Evolutionary conservation across 345 rosid genomes (phyloP).

Genomic region (Camelina laxa): DNA sequence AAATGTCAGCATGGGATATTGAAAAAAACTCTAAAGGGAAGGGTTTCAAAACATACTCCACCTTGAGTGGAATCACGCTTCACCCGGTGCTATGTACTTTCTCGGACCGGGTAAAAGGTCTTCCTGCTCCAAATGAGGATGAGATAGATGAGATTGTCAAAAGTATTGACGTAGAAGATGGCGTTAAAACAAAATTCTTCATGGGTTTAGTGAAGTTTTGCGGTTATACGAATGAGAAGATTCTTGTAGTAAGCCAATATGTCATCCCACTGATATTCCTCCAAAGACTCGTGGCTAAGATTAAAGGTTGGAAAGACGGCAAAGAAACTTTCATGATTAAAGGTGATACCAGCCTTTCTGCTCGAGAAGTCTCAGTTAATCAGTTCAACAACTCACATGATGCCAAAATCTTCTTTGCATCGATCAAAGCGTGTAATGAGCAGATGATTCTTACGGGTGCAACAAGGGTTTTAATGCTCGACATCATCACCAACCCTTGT

Average conservation of each 20-base stretch:
- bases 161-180: conserved; percentile 51
- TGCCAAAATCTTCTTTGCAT: conserved; percentile 72
- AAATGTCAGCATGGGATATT: conserved; percentile 49
- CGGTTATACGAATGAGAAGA: conserved; percentile 56
- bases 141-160: conserved; percentile 58
- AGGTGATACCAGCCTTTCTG: conserved; percentile 55
- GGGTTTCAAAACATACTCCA: conserved; percentile 35
- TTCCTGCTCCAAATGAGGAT: conserved; percentile 34
- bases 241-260: conserved; percentile 78
- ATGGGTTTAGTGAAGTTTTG: conserved; percentile 57
- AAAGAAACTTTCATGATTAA: conserved; percentile 60
- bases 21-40: conserved; percentile 49
- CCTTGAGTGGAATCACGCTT: conserved; percentile 42
- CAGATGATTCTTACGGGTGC: conserved; percentile 70
- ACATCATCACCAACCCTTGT: conserved; percentile 63
- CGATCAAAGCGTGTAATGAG: conserved; percentile 77
- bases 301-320: conserved; percentile 58
- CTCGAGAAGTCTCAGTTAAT: conserved; percentile 58
- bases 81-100: conserved; percentile 54
- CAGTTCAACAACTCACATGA: conserved; percentile 60
- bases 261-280: conserved; percentile 64
- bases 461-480: conserved; percentile 66
- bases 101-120: background rate
- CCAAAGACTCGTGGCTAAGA: conserved; percentile 53
- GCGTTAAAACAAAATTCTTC: conserved; percentile 66